These are phyloP conservation scores for Aspergillus sp. DNA, from an alignment of 2,329 filamentous ascomycete species.

Conservation along the genomic window DNA sequence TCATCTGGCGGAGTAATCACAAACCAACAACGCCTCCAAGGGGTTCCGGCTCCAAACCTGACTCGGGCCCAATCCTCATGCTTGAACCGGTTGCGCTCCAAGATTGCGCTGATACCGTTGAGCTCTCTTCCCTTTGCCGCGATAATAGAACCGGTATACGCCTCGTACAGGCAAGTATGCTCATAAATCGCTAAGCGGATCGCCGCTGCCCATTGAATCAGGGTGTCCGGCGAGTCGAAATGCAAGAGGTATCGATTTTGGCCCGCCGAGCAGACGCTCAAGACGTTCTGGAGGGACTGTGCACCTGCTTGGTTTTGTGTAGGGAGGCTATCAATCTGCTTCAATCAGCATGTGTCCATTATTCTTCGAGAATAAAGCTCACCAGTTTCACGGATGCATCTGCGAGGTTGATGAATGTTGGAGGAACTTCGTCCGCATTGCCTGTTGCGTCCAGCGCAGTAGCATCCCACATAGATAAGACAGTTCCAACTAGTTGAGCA, in stretches of 20 bases:
- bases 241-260: conserved; percentile 94
- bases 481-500: conserved; percentile 92
- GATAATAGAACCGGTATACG: conserved; percentile 93
- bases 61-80: conserved; percentile 95
- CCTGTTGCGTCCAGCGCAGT: conserved; percentile 86
- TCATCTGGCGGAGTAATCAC: conserved; percentile 91
- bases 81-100: conserved; percentile 77
- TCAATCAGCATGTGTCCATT: not conserved
- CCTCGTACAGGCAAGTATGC: conserved; percentile 89
- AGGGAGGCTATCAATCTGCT: conserved; percentile 85
- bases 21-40: conserved; percentile 96
- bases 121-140: conserved; percentile 88
- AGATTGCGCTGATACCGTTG: conserved; percentile 88
- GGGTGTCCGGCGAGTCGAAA: conserved; percentile 91
- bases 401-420: conserved; percentile 94
- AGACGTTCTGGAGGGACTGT: conserved; percentile 86
- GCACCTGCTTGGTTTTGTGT: conserved; percentile 72
- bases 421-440: conserved; percentile 80
- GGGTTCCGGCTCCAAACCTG: conserved; percentile 91
- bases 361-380: conserved; percentile 30
- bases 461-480: conserved; percentile 94
- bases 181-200: conserved; percentile 95
- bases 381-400: conserved; percentile 99
- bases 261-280: conserved; percentile 93
- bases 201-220: conserved; percentile 94